Base-by-base conservation (phyloP, 176 grass and related monocot genomes). In the Bothriochloa decipiens region DNA sequence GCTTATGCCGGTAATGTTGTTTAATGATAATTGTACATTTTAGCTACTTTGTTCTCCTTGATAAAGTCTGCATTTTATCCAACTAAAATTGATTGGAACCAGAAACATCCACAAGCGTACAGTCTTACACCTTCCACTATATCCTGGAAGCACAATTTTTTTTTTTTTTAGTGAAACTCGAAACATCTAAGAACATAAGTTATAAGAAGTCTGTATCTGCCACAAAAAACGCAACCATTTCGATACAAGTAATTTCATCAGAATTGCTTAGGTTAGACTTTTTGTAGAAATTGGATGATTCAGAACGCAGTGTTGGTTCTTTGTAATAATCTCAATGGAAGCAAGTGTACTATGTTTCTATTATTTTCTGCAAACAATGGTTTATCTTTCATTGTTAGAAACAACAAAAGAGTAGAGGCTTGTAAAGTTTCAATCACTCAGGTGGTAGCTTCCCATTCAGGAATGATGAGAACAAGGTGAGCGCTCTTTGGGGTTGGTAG, bases 391-490 rank as follows among this genome's bases (percentile, higher is more conserved):
- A 65, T 39, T 73, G 57, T 20, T 33, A 68, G 11, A 81, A 79
- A 67, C 55, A 69, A 76, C n/a, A 76, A 66, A 72, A 66, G 13
- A 84, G 16, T 4, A 66, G 33, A 68, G 32, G 26, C 27, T 46
- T 84, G 69, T 46, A 47, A 25, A 60, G 5, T 75, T 75, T 46
- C 36, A 29, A 65, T 89, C 82, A 89, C 81, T 89, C 67, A 72
- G 90, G 90, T 65, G 89, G 90, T n/a, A 88, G 39, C 70, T 74
- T 87, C 43, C 62, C 74, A 80, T 83, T 74, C 50, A 95, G 90
- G 69, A 95, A 92, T 49, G 72, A 86, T 1, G 85, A 86, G 66
- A 88, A 82, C 70, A 92, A 81, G 76, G 66, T 82, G 32, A 92
- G 61, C 40, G 90, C 85, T 58, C 87, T 88, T 73, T 85, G 77